Conservation (phyloP, 1,284 basidiomycete genomes). For the Apiotrichum akiyoshidainum region DNA sequence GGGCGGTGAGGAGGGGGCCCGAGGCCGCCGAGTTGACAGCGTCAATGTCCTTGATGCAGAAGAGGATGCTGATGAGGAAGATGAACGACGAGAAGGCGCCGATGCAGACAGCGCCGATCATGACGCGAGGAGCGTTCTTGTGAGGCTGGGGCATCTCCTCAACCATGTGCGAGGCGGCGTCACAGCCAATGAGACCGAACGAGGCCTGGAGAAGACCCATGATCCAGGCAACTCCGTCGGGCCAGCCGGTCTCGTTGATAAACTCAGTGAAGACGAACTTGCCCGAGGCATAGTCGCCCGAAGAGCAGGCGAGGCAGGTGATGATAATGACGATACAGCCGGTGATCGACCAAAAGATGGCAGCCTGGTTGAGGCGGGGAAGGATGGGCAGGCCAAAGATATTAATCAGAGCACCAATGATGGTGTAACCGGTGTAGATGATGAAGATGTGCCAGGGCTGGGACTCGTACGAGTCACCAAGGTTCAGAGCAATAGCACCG, state of each 20-base stretch:
- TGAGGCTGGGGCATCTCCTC: constrained; percentile 42
- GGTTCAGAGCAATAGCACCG: too few species aligned
- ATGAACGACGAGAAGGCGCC: constrained; percentile 28
- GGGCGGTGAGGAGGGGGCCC: constrained; percentile 8
- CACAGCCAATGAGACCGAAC: constrained; percentile 17
- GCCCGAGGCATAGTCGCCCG: constrained; percentile 34
- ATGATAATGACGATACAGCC: constrained; percentile 43
- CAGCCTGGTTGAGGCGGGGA: constrained; percentile 20
- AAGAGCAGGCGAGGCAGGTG: constrained; percentile 17
- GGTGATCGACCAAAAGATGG: constrained; percentile 34
- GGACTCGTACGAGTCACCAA: neutral
- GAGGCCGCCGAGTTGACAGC: neutral
- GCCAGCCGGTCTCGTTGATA: constrained; percentile 30
- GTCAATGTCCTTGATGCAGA: constrained; percentile 4
- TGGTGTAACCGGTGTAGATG: constrained; percentile 7
- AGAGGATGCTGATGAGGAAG: constrained; percentile 38
- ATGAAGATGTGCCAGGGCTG: constrained; percentile 17
- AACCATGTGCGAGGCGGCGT: constrained; percentile 43
- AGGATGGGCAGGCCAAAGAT: constrained; percentile 12
- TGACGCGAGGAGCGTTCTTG: constrained; percentile 39
- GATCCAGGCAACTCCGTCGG: constrained; percentile 39
- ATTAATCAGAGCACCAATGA: constrained; percentile 9
- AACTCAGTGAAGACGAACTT: constrained; percentile 45
- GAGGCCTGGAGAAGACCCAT: constrained; percentile 46
- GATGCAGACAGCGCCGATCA: constrained; percentile 37